A percentile compares a stretch with the other conserved stretches of the same genome.
phyloP scores from a whole-genome alignment of 2,329 filamentous ascomycete species.

The Trichoderma polysporum region DNA sequence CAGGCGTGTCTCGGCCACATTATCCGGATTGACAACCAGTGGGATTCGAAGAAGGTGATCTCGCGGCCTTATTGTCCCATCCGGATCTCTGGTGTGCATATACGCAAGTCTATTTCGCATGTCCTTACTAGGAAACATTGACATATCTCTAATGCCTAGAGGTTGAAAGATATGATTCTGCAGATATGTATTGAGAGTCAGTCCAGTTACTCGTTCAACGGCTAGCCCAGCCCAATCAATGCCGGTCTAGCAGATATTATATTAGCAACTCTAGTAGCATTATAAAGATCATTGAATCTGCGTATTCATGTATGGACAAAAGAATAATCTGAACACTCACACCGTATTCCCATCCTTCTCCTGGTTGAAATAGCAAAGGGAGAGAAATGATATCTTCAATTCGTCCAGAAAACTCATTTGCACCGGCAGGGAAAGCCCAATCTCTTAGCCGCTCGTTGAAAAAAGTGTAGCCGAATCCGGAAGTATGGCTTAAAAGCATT shows the following conservation, averaged over 20 bases:
- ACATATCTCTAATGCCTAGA: conserved; percentile 10
- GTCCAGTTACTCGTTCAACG: not conserved
- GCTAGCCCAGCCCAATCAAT: conserved; percentile 10
- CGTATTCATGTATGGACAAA: not conserved
- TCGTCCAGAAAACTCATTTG: not conserved
- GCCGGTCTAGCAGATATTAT: not conserved
- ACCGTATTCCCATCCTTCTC: conserved; percentile 6
- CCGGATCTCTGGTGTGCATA: not conserved
- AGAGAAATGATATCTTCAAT: not conserved
- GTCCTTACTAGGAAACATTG: not conserved
- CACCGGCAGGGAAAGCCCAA: not conserved
- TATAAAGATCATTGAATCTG: not conserved
- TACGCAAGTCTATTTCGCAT: conserved; percentile 3
- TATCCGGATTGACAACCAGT: not conserved
- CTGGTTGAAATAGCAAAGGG: conserved; percentile 2
- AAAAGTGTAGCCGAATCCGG: conserved; percentile 9
- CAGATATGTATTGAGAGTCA: not conserved
- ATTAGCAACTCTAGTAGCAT: not conserved
- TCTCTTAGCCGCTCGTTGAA: not conserved
- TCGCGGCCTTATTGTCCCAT: not conserved
- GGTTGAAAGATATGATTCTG: not conserved
- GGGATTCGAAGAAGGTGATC: conserved; percentile 4
- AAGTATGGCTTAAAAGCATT: conserved; percentile 8
- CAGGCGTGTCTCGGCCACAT: not conserved
- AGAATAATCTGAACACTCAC: not conserved